Evolutionary conservation across 169 alveolate species (phyloP).

Genomic region (Plasmodium sp.): DNA sequence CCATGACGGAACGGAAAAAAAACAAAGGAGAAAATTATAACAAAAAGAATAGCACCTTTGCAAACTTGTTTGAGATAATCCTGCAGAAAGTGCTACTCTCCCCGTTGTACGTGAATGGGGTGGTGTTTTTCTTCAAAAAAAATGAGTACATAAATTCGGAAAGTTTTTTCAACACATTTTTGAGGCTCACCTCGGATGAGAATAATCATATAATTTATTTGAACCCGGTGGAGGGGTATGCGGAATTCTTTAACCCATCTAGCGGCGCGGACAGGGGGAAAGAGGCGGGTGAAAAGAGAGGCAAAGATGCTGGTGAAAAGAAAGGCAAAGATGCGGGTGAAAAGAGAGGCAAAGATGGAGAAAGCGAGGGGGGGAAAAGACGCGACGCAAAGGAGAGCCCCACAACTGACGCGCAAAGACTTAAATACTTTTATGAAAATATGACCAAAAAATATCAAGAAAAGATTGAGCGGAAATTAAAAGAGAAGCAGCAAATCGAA

Average conservation of each 20-base stretch:
- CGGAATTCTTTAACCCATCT: not conserved
- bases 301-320: no score
- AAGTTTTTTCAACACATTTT: conserved; percentile 2
- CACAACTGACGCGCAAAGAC: not conserved
- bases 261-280: not conserved
- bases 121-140: conserved; percentile 54
- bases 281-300: not conserved
- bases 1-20: conserved; percentile 20
- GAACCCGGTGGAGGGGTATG: conserved; percentile 47
- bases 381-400: not conserved
- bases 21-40: conserved; percentile 29
- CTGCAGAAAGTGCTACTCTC: conserved; percentile 33
- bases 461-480: conserved; percentile 34
- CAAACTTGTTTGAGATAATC: conserved; percentile 19
- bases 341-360: not conserved
- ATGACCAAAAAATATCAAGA: conserved; percentile 19
- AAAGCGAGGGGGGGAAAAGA: not conserved
- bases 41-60: conserved; percentile 24
- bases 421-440: conserved; percentile 62
- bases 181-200: conserved; percentile 13
- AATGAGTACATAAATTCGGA: conserved; percentile 60
- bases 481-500: conserved; percentile 42
- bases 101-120: conserved; percentile 43
- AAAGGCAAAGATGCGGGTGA: not conserved
- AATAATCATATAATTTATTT: conserved; percentile 30